Percentiles rank a stretch among this genome's conserved stretches.
Conservation (phyloP, 164 flowering plant species). For the Annona squamosa region DNA sequence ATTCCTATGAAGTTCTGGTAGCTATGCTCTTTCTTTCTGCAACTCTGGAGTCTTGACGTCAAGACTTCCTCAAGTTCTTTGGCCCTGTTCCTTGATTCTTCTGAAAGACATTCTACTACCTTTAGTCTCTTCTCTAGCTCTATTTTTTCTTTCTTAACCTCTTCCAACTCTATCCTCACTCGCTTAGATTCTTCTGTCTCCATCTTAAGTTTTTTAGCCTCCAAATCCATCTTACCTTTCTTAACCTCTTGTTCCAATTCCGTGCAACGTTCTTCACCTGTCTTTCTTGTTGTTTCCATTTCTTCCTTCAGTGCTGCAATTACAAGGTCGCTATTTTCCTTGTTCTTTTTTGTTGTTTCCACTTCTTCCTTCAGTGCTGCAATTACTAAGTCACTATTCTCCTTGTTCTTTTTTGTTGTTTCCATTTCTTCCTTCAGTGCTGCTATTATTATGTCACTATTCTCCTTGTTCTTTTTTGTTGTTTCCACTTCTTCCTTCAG, state of each 20-base stretch:
- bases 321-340: conserved; percentile 41
- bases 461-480: conserved; percentile 50
- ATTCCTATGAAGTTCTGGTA: conserved; percentile 42
- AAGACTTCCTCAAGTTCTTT: conserved; percentile 53
- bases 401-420: conserved; percentile 37
- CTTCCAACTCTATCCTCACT: conserved; percentile 2
- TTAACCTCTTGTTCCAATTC: conserved; percentile 55
- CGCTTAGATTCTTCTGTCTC: conserved; percentile 32
- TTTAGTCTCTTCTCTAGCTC: conserved; percentile 43
- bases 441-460: conserved; percentile 36
- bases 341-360: conserved; percentile 22
- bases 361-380: conserved; percentile 34
- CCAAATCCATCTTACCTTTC: conserved; percentile 10
- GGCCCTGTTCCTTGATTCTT: conserved; percentile 44
- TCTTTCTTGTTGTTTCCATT: conserved; percentile 44
- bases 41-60: conserved; percentile 43
- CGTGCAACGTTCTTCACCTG: conserved; percentile 33
- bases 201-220: conserved; percentile 4
- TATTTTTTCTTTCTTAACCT: conserved; percentile 3
- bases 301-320: conserved; percentile 47
- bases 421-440: conserved; percentile 57
- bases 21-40: conserved; percentile 51
- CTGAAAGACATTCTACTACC: conserved; percentile 46
- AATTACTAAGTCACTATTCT: conserved; percentile 38
- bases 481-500: conserved; percentile 50